phyloP scores from a whole-genome alignment of 2,329 filamentous ascomycete species.

The Ceratocystis albifundus region DNA sequence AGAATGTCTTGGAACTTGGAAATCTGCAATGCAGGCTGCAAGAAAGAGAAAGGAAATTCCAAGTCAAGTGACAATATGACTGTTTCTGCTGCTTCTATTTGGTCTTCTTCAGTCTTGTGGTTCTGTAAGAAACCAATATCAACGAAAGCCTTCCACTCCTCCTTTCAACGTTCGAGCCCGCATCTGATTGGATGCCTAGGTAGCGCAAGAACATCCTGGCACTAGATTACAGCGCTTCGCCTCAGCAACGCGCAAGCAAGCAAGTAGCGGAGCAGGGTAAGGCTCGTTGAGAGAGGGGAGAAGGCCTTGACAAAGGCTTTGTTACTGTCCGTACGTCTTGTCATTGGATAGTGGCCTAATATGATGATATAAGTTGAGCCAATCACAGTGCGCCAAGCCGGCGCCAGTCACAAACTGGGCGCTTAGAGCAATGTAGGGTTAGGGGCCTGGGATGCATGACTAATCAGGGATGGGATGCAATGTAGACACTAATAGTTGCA shows the following conservation, averaged over 20 bases:
- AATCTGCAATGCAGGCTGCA: not conserved
- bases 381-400: not conserved
- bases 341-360: not conserved
- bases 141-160: not conserved
- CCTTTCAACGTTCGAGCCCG: not conserved
- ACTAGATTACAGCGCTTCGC: not conserved
- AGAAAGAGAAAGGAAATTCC: not conserved
- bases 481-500: not conserved
- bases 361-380: not conserved
- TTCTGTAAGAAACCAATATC: not conserved
- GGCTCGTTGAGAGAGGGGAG: not conserved
- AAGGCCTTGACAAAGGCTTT: not conserved
- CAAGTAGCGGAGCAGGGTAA: no score
- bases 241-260: not conserved
- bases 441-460: not conserved
- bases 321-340: not conserved
- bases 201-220: not conserved
- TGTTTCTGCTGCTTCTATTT: not conserved
- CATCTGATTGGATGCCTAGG: slow-evolving; percentile 1
- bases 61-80: not conserved
- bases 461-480: not conserved
- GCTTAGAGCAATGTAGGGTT: not conserved
- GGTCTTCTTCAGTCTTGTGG: not conserved
- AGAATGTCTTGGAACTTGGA: not conserved
- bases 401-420: not conserved